Conservation (phyloP, 768 basidiomycete species). For the Leccinum rimulosum region DNA sequence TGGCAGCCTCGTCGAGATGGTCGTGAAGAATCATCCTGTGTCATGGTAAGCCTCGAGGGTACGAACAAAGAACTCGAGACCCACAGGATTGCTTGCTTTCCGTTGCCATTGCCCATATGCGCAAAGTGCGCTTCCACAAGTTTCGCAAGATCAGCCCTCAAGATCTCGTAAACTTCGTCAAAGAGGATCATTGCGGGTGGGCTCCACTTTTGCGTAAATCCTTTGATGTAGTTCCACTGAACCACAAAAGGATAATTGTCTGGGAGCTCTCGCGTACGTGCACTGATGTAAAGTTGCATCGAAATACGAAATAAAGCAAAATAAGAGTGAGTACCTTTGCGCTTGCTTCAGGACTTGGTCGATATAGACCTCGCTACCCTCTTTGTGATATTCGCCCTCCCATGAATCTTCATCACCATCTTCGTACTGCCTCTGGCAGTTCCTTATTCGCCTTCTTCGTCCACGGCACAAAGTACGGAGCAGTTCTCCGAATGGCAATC, state of each 20-base stretch:
- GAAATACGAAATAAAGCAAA: background rate
- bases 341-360: conserved; percentile 52
- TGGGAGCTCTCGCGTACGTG: conserved; percentile 69
- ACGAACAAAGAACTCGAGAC: conserved; percentile 7
- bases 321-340: conserved; percentile 37
- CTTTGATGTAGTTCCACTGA: conserved; percentile 46
- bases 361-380: conserved; percentile 38
- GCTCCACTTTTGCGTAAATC: conserved; percentile 47
- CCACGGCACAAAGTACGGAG: conserved; percentile 59
- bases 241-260: conserved; percentile 66
- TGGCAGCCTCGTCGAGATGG: conserved; percentile 45
- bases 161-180: conserved; percentile 33
- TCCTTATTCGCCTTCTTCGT: conserved; percentile 15
- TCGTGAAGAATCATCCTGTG: conserved; percentile 48
- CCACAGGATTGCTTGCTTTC: conserved; percentile 49
- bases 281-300: conserved; percentile 37
- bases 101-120: conserved; percentile 48
- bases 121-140: conserved; percentile 52
- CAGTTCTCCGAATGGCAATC: conserved; percentile 45
- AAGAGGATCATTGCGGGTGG: conserved; percentile 47
- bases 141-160: conserved; percentile 39
- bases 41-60: background rate
- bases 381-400: background rate
- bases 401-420: conserved; percentile 26
- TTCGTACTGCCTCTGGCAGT: conserved; percentile 29